phyloP scores from a whole-genome alignment of 2,329 filamentous ascomycete genomes.

The Aspergillus oerlinghausenensis region DNA sequence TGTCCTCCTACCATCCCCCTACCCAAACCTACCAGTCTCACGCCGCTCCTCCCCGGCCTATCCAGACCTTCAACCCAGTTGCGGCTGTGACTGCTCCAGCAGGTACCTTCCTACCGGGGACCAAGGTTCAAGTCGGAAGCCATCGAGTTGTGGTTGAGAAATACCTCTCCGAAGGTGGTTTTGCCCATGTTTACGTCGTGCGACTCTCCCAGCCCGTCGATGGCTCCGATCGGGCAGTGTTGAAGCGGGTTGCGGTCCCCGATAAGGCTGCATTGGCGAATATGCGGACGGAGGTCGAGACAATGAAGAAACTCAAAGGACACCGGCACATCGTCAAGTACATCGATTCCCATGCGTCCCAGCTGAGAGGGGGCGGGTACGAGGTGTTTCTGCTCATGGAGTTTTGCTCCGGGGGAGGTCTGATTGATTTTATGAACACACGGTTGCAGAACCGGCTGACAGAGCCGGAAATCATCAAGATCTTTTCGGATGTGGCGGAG shows the following conservation, averaged over 20 bases:
- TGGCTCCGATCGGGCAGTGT: constrained; percentile 74
- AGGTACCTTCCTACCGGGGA: constrained; percentile 87
- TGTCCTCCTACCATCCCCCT: constrained; percentile 30
- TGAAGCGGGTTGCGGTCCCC: constrained; percentile 93
- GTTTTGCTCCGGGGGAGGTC: constrained; percentile 85
- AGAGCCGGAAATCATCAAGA: constrained; percentile 94
- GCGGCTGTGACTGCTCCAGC: constrained; percentile 47
- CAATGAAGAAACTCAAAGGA: constrained; percentile 98
- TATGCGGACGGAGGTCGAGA: constrained; percentile 98
- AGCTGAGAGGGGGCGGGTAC: constrained; percentile 86
- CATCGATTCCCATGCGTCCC: constrained; percentile 95
- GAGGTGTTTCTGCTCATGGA: constrained; percentile 99
- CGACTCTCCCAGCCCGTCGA: constrained; percentile 72
- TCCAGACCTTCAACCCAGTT: constrained; percentile 32
- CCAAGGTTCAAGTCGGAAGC: constrained; percentile 91
- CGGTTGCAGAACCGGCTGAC: constrained; percentile 92
- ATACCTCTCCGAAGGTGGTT: constrained; percentile 96
- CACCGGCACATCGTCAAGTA: constrained; percentile 96
- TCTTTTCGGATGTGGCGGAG: constrained; percentile 93
- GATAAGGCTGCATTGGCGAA: constrained; percentile 91
- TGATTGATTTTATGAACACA: constrained; percentile 99
- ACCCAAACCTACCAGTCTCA: constrained; percentile 26
- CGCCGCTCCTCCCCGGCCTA: constrained; percentile 24
- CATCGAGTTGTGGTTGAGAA: constrained; percentile 93
- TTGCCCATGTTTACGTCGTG: constrained; percentile 97